Base-by-base conservation (phyloP, 2,329 filamentous ascomycete species). In the Arachnomyces sp. region DNA sequence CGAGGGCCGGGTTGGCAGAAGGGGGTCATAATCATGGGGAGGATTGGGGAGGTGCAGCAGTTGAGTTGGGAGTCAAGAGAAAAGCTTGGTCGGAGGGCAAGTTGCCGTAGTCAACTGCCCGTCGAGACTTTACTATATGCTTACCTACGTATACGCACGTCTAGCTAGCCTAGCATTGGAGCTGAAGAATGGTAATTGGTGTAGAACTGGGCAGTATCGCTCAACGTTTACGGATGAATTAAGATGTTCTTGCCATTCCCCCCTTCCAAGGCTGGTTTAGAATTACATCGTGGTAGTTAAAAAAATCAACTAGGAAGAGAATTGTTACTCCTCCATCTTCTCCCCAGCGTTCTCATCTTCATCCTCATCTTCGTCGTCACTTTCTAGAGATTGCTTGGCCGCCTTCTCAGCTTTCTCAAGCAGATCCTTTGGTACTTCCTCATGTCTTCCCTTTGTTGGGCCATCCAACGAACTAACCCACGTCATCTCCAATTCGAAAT, bases 401-500 rank as follows among this genome's bases (percentile, higher is more conserved):
- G 90, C 77, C 64, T 80, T 82, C 74, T 95, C 87, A 11, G 92
- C 92, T 71, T 96, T 90, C 62, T 95, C 88, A 43, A 82, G 73
- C 55, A 98, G 67, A 51, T 88, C 84, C 72, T 86, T 89, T 42
- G 92, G 92, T 43, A 98, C 92, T 67, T 94, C 87, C 66, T 90
- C 77, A 61, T 98, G 92, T 55, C 82, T 80, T 48, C 92, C 92
- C 71, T 93, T 90, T 47, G 89, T 96, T 28, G 89, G 88, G 4
- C 89, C 90, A 50, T 85, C 78, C 35, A 80, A 67, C 39, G 76
- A 78, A 66, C 88, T 95, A 64, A 96, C 86, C 92, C 92, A 98
- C 44, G 86, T 94, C 88, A 98, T 93, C 73, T 98, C 92, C 44
- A 98, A 74, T 78, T 98, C 92, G 59, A 96, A 98, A 51, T 96